Evolutionary conservation across 2,329 filamentous ascomycete genomes (phyloP), one percentile per base, ranked within the genome.

Genomic region (Sclerotinia spermophila): DNA sequence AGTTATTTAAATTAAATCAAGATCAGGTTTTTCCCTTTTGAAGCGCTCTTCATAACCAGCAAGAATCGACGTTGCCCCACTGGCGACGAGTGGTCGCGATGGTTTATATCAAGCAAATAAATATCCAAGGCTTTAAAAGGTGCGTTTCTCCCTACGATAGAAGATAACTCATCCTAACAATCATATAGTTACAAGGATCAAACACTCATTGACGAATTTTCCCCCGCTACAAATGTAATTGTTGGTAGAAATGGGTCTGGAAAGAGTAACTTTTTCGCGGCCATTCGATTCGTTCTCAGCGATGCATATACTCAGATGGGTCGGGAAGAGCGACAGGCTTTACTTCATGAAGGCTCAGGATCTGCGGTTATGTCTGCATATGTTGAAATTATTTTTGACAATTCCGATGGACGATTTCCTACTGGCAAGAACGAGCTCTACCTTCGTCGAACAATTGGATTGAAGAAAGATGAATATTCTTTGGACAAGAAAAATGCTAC

Each of bases 71-170:
- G 53, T 71, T 69, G 72, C 74, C 73, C 70, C 73, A 64, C 71
- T 69, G 58, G 71, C 59, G 53, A 72, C 64, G 62, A 70, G 51
- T 55, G 15, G 62, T 71, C 74, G 74, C 76, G 68, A 86, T 80
- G 77, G 97, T 97, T 94, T 96, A 96, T 85, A 97, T 99, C 87
- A 99, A 99, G 83, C 96, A 99, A 85, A 97, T 98, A 82, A 98
- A 97, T 82, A 98, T 99, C 80, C 96, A 99, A 82, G 96, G 96
- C 89, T 99, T 99, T 84, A 99, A 99, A 84, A 97, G 94, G 94
- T 96, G 82, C 76, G 82, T 79, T 10, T 60, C 27, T 2, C 17
- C 13, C 56, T 27, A 44, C 2, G 13, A n/a, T 30, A 24, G 21
- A 27, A 19, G n/a, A 59, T 42, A 61, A 55, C 44, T n/a, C 74